Evolutionary conservation across 805 yeast genomes (phyloP).

Genomic region (Wickerhamiella azyma): DNA sequence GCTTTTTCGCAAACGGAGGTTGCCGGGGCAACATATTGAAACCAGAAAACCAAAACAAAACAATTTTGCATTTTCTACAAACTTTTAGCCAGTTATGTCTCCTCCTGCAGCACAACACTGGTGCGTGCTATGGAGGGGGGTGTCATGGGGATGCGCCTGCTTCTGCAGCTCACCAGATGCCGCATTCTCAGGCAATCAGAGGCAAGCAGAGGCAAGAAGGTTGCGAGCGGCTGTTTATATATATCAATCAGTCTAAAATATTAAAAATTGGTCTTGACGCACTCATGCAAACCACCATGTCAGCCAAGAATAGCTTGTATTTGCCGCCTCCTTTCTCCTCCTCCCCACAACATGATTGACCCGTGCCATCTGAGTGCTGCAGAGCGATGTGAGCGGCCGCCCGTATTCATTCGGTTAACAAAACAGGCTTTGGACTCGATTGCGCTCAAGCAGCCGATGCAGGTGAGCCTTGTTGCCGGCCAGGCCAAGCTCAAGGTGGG

Average conservation of each 20-base stretch:
- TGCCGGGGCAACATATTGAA: not conserved
- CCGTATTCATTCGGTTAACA: slow-evolving; percentile 17
- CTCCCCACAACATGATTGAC: slow-evolving; percentile 1
- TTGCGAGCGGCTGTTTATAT: not conserved
- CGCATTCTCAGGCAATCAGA: too few relatives aligned
- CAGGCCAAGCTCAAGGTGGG: slow-evolving; percentile 12
- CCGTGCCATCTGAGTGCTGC: slow-evolving; percentile 2
- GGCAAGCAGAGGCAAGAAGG: not conserved
- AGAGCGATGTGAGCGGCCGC: slow-evolving; percentile 14
- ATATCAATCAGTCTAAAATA: not conserved
- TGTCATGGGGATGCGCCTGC: too few relatives aligned
- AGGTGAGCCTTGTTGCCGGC: slow-evolving; percentile 10
- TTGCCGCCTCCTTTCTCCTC: not conserved
- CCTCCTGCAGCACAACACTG: too few relatives aligned
- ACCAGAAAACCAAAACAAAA: not conserved
- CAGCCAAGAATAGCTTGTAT: not conserved
- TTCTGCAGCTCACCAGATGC: too few relatives aligned
- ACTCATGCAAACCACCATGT: not conserved
- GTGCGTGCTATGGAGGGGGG: too few relatives aligned
- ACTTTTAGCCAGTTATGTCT: too few relatives aligned
- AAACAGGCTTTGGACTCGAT: slow-evolving; percentile 9
- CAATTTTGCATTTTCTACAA: too few relatives aligned
- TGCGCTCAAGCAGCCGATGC: slow-evolving; percentile 1
- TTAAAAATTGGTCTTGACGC: not conserved
- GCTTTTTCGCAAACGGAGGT: not conserved